Evolutionary conservation across 208 protist genomes (phyloP).

Genomic region (Wallacemonas sp.): DNA sequence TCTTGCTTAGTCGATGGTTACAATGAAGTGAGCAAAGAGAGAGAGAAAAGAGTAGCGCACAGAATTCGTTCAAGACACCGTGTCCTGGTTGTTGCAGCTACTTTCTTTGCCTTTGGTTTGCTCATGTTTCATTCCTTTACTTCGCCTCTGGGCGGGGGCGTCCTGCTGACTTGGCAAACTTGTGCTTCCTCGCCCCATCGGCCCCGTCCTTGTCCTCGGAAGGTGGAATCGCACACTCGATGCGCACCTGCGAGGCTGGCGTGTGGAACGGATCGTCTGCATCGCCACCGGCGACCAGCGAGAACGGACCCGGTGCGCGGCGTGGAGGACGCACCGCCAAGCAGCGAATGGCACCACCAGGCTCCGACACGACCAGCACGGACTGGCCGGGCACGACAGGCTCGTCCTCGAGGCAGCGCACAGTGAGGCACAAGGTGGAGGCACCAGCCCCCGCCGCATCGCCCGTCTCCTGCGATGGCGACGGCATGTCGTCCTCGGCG

Average conservation of each 20-base stretch:
- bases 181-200: constrained; percentile 3
- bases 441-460: neutral
- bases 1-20: no score
- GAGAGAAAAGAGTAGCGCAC: neutral
- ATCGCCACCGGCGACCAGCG: constrained; percentile 73
- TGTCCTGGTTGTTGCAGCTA: neutral
- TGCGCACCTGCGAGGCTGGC: constrained; percentile 13
- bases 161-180: neutral
- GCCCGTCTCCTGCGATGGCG: no score
- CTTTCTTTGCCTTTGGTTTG: no score
- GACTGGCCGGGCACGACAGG: constrained; percentile 49
- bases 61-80: neutral
- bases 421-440: constrained; percentile 42
- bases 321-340: constrained; percentile 40
- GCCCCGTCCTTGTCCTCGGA: neutral
- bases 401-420: constrained; percentile 60
- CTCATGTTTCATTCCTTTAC: no score
- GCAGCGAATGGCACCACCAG: constrained; percentile 59
- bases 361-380: constrained; percentile 65
- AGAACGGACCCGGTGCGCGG: constrained; percentile 18
- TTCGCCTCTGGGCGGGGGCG: no score
- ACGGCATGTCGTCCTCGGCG: no score
- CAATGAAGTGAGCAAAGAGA: neutral
- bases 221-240: constrained; percentile 10
- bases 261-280: constrained; percentile 93